Evolutionary conservation across 176 grass and related monocot genomes (phyloP), one percentile per base, ranked within the genome.

Genomic region (Canna indica): DNA sequence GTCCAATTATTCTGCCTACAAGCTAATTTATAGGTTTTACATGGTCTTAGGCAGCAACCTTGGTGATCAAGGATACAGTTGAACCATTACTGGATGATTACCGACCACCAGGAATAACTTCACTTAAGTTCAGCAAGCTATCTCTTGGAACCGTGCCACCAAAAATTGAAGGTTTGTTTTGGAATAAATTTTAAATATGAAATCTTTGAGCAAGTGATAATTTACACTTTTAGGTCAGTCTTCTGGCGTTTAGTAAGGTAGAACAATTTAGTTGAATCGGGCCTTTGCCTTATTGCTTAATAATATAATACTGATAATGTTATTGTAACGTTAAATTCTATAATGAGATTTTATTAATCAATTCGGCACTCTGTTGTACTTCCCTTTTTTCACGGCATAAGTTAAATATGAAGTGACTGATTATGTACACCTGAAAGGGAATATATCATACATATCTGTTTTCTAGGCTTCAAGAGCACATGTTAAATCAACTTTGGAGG

Each of bases 11-110:
- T 79, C 54, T 78, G 32, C 69, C 57, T 75, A 7, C 78, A 76
- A 58, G 36, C 47, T 44, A 73, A 63, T 86, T 42, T 64, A 42
- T 26, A 17, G 66, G 73, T 82, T 75, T 68, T 32, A 50, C 81
- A 59, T 80, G 63, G 16, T 68, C 74, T 29, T 42, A 99, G 94
- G 94, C 94, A 77, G 86, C 94, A 84, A 99, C 89, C 60, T 73
- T 88, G 86, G 86, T 99, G 32, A 90, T 99, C 56, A 85, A 77
- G 69, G 94, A 99, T 73, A 93, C 94, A 33, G 86, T 99, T 7
- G 94, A 99, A 73, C 94, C 89, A 26, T 57, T 99, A 80, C 84
- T 99, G 14, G 89, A 99, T 67, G 84, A 85, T 42, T 93, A 99
- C 71, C 82, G 83, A 28, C 94, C 94, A 0, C 52, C 84, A 46